phyloP scores from a whole-genome alignment of 805 yeast genomes.

The Lipomyces sp. region DNA sequence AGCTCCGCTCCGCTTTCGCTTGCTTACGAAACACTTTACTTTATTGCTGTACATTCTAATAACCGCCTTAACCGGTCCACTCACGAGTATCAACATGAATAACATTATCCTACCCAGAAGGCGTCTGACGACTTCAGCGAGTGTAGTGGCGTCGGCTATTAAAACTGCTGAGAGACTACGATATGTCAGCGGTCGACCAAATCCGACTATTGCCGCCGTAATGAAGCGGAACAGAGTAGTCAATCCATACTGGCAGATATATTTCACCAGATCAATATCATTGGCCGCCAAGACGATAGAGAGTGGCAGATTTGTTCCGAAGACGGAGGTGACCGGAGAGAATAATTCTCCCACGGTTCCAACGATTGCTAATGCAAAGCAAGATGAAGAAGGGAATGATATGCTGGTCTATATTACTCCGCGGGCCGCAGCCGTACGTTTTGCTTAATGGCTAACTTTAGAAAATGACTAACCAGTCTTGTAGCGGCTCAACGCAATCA shows the following conservation, averaged over 20 bases:
- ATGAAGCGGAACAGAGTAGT: background rate
- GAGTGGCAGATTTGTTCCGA: background rate
- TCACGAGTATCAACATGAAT: background rate
- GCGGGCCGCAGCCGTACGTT: conserved; percentile 46
- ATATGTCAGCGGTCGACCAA: background rate
- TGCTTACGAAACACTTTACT: background rate
- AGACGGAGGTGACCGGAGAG: background rate
- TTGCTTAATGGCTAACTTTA: no score
- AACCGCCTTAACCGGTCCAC: background rate
- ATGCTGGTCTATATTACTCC: conserved; percentile 47
- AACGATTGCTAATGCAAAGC: conserved; percentile 42
- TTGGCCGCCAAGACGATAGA: background rate
- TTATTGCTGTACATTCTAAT: background rate
- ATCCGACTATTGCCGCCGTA: background rate
- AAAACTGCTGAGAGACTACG: background rate
- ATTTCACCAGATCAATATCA: background rate
- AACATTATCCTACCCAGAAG: background rate
- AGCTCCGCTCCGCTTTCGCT: background rate
- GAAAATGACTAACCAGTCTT: background rate
- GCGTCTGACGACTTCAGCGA: background rate
- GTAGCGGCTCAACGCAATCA: conserved; percentile 57
- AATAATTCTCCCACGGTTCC: conserved; percentile 31
- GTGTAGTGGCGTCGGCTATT: background rate
- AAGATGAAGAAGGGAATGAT: conserved; percentile 46
- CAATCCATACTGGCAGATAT: background rate